Conservation (phyloP, 108 stramenopile species). For the Skeletonema menzelii region DNA sequence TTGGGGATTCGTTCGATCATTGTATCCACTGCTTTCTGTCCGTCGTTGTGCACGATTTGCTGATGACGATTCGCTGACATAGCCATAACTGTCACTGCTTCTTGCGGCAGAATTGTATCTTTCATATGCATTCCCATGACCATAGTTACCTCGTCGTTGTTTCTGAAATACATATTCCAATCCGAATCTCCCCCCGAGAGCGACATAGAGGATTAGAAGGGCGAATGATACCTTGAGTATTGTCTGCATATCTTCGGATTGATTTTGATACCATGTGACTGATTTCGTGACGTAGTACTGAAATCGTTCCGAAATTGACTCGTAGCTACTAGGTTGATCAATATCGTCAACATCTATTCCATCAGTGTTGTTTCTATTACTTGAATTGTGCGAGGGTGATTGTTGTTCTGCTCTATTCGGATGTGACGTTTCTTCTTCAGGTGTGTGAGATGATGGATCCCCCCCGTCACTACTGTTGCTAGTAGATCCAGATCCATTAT, state of each 20-base stretch:
- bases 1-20: conserved; percentile 38
- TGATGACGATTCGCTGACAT: conserved; percentile 3
- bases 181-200: conserved; percentile 84
- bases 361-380: conserved; percentile 19
- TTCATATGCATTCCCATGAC: conserved; percentile 59
- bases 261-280: conserved; percentile 53
- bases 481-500: conserved; percentile 1
- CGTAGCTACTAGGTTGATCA: conserved; percentile 5
- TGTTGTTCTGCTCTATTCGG: conserved; percentile 22
- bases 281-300: conserved; percentile 29
- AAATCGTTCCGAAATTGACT: conserved; percentile 44
- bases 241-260: conserved; percentile 60
- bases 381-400: conserved; percentile 1
- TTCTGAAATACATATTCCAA: conserved; percentile 39
- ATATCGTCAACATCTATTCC: conserved; percentile 49
- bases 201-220: conserved; percentile 66
- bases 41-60: conserved; percentile 3
- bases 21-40: conserved; percentile 20
- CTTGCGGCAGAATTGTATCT: conserved; percentile 38
- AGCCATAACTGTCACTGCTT: background rate
- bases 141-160: conserved; percentile 60
- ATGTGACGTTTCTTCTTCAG: background rate
- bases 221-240: conserved; percentile 54
- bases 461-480: background rate
- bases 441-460: background rate